phyloP scores from a whole-genome alignment of 2,329 filamentous ascomycete species.

The Pseudogymnoascus sp. region DNA sequence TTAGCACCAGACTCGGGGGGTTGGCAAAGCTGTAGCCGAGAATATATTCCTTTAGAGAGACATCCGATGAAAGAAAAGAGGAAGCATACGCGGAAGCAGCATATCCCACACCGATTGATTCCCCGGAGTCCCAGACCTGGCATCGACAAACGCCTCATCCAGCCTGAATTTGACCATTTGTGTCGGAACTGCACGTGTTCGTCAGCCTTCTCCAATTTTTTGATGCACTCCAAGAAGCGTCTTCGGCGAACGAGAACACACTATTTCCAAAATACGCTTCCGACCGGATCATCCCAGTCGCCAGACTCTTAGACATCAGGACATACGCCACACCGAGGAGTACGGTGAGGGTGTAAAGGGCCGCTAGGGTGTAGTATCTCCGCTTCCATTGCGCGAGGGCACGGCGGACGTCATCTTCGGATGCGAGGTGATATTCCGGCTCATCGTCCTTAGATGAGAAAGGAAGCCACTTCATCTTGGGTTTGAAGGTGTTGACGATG shows the following conservation, averaged over 20 bases:
- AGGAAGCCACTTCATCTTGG: neutral
- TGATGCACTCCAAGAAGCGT: neutral
- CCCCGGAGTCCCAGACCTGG: neutral
- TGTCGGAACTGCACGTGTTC: neutral
- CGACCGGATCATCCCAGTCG: neutral
- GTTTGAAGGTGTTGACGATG: neutral
- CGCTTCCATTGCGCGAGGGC: neutral
- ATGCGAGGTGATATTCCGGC: neutral
- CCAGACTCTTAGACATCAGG: neutral
- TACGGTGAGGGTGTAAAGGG: neutral
- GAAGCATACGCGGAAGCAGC: neutral
- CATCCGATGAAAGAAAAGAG: neutral
- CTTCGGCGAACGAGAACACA: neutral
- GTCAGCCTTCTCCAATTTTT: neutral
- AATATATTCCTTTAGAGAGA: neutral
- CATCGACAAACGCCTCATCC: neutral
- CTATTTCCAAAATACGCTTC: conserved; percentile 2
- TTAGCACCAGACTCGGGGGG: neutral
- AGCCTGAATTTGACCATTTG: neutral
- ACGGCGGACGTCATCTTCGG: neutral
- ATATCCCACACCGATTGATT: neutral
- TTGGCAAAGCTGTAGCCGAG: neutral
- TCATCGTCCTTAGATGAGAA: neutral
- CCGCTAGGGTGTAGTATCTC: neutral
- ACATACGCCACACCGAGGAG: neutral